These are phyloP conservation scores for Hypoxylon cercidicola DNA, from an alignment of 495 filamentous ascomycete genomes.

Conservation along the genomic window DNA sequence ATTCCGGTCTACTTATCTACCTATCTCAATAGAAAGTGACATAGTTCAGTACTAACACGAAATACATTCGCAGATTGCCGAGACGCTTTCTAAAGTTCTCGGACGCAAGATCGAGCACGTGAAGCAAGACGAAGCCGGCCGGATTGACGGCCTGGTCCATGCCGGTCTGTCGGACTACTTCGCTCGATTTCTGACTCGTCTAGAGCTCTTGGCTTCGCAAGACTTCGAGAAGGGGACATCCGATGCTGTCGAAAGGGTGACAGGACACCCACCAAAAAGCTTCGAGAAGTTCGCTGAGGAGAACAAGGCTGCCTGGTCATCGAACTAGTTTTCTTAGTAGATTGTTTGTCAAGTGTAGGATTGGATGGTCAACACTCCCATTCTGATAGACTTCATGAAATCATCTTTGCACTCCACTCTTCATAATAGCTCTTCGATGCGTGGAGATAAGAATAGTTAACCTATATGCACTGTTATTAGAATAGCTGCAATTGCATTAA, in stretches of 20 bases:
- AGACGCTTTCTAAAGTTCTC: constrained; percentile 23
- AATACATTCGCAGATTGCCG: constrained; percentile 13
- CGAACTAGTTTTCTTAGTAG: too few species aligned
- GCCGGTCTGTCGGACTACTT: constrained; percentile 50
- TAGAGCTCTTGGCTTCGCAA: constrained; percentile 49
- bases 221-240: constrained; percentile 51
- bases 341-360: too few species aligned
- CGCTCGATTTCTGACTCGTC: constrained; percentile 45
- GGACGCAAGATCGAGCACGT: constrained; percentile 29
- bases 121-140: constrained; percentile 19
- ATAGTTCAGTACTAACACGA: not conserved
- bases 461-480: too few species aligned
- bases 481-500: too few species aligned
- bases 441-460: too few species aligned
- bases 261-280: constrained; percentile 44
- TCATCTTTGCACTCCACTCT: too few species aligned
- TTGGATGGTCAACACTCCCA: too few species aligned
- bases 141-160: constrained; percentile 33
- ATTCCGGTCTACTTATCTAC: not conserved
- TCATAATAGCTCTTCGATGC: too few species aligned
- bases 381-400: too few species aligned
- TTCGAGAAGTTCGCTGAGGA: constrained; percentile 49
- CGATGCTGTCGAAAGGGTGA: constrained; percentile 50
- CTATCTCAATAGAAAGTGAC: not conserved
- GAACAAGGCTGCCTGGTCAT: constrained; percentile 47